These are phyloP conservation scores for Globisporangium abappressorium DNA, from an alignment of 352 stramenopile genomes.

Conservation along the genomic window DNA sequence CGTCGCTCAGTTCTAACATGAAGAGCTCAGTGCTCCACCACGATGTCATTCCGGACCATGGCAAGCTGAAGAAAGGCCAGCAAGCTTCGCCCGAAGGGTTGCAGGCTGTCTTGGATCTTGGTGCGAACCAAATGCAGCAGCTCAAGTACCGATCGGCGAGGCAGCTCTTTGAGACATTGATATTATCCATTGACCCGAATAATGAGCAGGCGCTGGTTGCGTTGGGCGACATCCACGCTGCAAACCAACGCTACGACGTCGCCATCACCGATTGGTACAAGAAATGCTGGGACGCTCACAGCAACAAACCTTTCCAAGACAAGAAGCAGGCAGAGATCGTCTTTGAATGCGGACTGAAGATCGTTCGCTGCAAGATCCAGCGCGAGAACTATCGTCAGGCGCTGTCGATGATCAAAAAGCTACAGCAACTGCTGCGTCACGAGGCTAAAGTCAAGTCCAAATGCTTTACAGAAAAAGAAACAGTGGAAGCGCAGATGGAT, in stretches of 20 bases:
- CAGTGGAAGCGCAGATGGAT: slow-evolving; percentile 47
- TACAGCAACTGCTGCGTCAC: slow-evolving; percentile 37
- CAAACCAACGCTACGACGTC: slow-evolving; percentile 35
- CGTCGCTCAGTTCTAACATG: not conserved
- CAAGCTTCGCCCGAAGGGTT: slow-evolving; percentile 12
- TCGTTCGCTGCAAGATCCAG: slow-evolving; percentile 47
- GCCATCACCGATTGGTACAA: slow-evolving; percentile 40
- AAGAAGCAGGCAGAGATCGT: slow-evolving; percentile 10
- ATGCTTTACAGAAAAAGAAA: slow-evolving; percentile 8
- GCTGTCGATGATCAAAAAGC: slow-evolving; percentile 37
- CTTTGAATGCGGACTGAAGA: slow-evolving; percentile 39
- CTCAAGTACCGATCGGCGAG: slow-evolving; percentile 43
- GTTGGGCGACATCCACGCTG: slow-evolving; percentile 48
- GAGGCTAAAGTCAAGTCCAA: slow-evolving; percentile 19
- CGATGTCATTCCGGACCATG: not conserved
- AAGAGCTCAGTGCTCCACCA: not conserved
- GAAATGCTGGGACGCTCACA: slow-evolving; percentile 40
- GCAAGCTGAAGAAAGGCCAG: not conserved
- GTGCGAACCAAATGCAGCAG: slow-evolving; percentile 38
- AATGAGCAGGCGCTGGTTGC: slow-evolving; percentile 50
- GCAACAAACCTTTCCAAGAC: not conserved
- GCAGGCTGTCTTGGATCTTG: slow-evolving; percentile 31
- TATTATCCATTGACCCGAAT: slow-evolving; percentile 33
- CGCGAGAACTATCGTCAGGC: slow-evolving; percentile 22
- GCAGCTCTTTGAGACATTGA: slow-evolving; percentile 43